phyloP scores from a whole-genome alignment of 2,329 filamentous ascomycete species.

The Phoma sp. region DNA sequence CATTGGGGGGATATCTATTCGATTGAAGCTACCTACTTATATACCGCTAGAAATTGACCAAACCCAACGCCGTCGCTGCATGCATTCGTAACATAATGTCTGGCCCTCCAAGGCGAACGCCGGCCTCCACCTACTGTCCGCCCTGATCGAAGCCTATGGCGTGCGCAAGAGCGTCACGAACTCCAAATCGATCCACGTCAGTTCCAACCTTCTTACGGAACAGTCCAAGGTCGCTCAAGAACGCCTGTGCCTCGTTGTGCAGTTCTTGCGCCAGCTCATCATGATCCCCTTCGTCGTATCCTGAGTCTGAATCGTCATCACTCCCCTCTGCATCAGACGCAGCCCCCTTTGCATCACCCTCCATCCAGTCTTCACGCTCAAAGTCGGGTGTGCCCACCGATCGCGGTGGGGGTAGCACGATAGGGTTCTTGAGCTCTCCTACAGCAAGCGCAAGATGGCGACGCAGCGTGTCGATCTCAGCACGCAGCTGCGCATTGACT shows the following conservation, averaged over 20 bases:
- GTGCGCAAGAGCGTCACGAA: conserved; percentile 30
- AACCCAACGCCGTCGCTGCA: conserved; percentile 41
- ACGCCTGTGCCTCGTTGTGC: conserved; percentile 83
- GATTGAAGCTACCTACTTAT: conserved; percentile 14
- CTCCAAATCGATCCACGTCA: conserved; percentile 71
- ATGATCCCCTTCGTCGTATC: conserved; percentile 66
- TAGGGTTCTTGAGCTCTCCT: conserved; percentile 87
- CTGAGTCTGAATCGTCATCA: conserved; percentile 51
- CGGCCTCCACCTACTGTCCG: not conserved
- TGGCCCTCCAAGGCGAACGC: not conserved
- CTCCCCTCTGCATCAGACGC: conserved; percentile 45
- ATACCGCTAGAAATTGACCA: not conserved
- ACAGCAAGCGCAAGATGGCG: conserved; percentile 88
- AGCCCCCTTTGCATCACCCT: conserved; percentile 30
- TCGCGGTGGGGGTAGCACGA: conserved; percentile 62
- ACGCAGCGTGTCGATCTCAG: conserved; percentile 83
- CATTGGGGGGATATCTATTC: not conserved
- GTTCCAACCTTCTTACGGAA: conserved; percentile 88
- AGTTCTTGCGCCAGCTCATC: conserved; percentile 66
- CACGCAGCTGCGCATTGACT: conserved; percentile 63
- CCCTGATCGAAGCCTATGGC: conserved; percentile 10
- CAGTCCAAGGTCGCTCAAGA: conserved; percentile 78
- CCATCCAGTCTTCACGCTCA: conserved; percentile 40
- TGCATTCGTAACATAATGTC: conserved; percentile 33
- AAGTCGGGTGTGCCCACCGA: conserved; percentile 38